These are phyloP conservation scores for Komagataella kurtzmanii DNA, from an alignment of 805 yeast species.

Conservation along the genomic window DNA sequence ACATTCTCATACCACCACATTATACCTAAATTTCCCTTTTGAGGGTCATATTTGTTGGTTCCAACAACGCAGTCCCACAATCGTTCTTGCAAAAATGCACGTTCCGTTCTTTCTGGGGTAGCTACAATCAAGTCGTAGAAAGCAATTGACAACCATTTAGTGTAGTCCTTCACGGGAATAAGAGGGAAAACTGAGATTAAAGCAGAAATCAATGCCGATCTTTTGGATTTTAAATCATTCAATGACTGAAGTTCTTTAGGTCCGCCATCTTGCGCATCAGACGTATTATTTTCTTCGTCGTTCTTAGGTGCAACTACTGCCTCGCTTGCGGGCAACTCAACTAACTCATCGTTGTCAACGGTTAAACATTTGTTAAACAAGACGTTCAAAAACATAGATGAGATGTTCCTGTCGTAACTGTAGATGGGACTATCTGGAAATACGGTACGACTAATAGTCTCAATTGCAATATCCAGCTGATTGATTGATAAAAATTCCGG, in stretches of 20 bases:
- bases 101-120: conserved; percentile 17
- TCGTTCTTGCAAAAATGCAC: conserved; percentile 20
- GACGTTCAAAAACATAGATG: conserved; percentile 24
- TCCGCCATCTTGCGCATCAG: conserved; percentile 2
- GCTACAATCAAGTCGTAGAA: conserved; percentile 20
- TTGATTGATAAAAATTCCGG: conserved; percentile 37
- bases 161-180: conserved; percentile 26
- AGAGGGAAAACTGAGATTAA: conserved; percentile 41
- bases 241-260: conserved; percentile 6
- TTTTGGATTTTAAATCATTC: conserved; percentile 18
- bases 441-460: conserved; percentile 33
- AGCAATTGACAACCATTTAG: conserved; percentile 32
- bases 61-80: conserved; percentile 35
- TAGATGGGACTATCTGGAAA: conserved; percentile 22
- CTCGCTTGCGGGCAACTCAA: background rate
- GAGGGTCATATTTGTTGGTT: conserved; percentile 44
- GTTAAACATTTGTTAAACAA: conserved; percentile 26
- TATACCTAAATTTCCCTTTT: conserved; percentile 39
- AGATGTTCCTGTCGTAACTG: conserved; percentile 12
- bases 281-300: background rate
- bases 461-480: conserved; percentile 46
- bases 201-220: conserved; percentile 34
- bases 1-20: conserved; percentile 49
- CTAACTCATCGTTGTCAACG: background rate
- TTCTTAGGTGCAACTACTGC: background rate